Evolutionary conservation across 306 rosid species (phyloP), one percentile per base, ranked within the genome.

Genomic region (Rosa rugosa): DNA sequence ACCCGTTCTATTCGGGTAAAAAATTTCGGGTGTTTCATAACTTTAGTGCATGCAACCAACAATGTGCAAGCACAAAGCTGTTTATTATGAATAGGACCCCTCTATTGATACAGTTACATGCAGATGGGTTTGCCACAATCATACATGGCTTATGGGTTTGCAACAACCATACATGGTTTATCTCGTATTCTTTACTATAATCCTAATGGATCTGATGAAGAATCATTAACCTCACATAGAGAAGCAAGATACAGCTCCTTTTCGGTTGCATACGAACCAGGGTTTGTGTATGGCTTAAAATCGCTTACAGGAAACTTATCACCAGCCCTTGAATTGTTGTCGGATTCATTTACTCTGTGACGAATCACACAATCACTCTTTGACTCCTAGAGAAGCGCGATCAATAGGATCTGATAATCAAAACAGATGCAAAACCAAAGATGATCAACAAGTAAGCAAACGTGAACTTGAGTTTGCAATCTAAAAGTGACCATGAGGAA

Each of bases 161-260:
- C 27, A 25, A 25, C 27, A 25, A 25, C n/a, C n/a, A n/a, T n/a
- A n/a, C n/a, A n/a, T n/a, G n/a, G n/a, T n/a, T n/a, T n/a, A n/a
- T n/a, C n/a, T n/a, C n/a, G n/a, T n/a, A n/a, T n/a, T n/a, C n/a
- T n/a, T n/a, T n/a, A n/a, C n/a, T n/a, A n/a, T n/a, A n/a, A n/a
- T n/a, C n/a, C n/a, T n/a, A n/a, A n/a, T n/a, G 89, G 86, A 49
- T 77, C 77, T 20, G 53, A 44, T 40, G 87, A 80, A 65, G 45
- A 34, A 69, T 76, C 81, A 4, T 51, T 69, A 25, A 80, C 82
- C 82, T 87, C 79, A 11, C 92, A 89, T 6, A 80, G 40, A 46
- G 85, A 81, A 68, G 83, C 87, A 46, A 89, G 90, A 62, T 85
- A 89, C 20, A 75, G 72, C 69, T 89, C 93, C 84, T 89, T 89